Evolutionary conservation across 495 filamentous ascomycete species (phyloP), one percentile per base, ranked within the genome.

Genomic region (Podospora bellae-mahoneyi): DNA sequence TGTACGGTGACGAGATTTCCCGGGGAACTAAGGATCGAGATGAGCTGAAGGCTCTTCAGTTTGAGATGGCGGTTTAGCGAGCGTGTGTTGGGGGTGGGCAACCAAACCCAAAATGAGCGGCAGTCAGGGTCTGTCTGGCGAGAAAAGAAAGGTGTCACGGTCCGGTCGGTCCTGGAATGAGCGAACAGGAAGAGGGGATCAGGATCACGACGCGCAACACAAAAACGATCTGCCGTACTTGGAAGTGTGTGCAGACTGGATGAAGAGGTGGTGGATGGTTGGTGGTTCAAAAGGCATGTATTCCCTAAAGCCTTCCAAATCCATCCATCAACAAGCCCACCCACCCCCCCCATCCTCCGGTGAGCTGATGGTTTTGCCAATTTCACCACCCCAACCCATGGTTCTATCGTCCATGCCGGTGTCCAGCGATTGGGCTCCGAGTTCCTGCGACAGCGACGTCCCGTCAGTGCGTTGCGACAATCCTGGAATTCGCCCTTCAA

Each of bases 401-500:
- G 62, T 69, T 62, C 16, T 61, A 20, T 27, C 18, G 55, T 62
- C 58, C 56, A 28, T 61, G 57, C 27, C 13, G 58, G 67, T 28
- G 20, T 56, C 23, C 55, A 63, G 16, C 23, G 20, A 68, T 64
- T 68, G 60, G 57, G 62, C 62, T 60, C 62, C 56, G 39, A 57
- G 15, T 44, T 23, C 7, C 39, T 59, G 59, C 27, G 54, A 64
- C 54, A 62, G 30, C 44, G 34, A 19, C 26, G 64, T 53, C 55
- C 61, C 64, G 68, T 69, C 68, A 64, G 54, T 66, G 64, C 64
- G 60, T 32, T 28, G 60, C 23, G 28, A 19, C 48, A 67, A 67
- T 64, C 68, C 68, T 54, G 68, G 68, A 48, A 64, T 70, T 70
- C 62, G 23, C 27, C 32, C 64, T 58, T 70, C 68, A 70, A 67